Percentiles rank a stretch among this genome's conserved stretches.
These are phyloP conservation scores for Aureobasidium sp. DNA, from an alignment of 2,329 filamentous ascomycete species.

Conservation along the genomic window DNA sequence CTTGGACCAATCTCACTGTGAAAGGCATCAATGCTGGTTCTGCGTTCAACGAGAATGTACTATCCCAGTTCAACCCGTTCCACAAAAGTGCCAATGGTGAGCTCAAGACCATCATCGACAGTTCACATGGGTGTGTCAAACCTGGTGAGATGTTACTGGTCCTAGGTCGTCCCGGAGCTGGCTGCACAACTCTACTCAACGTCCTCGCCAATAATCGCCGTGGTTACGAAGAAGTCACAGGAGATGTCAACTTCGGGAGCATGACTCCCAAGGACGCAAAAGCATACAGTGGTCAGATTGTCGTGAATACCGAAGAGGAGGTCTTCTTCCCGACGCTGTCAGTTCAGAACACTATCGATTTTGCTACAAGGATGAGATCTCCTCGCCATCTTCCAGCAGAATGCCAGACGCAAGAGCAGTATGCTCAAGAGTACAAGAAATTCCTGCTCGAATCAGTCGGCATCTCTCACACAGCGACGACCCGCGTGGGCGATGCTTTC, in stretches of 20 bases:
- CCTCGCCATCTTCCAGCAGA: constrained; percentile 72
- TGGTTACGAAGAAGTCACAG: constrained; percentile 58
- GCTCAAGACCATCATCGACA: background rate
- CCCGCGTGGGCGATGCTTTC: constrained; percentile 76
- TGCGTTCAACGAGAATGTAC: background rate
- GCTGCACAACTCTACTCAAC: constrained; percentile 72
- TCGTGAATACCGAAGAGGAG: constrained; percentile 84
- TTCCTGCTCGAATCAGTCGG: constrained; percentile 86
- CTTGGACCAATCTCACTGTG: background rate
- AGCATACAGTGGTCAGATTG: constrained; percentile 70
- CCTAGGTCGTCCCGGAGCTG: constrained; percentile 64
- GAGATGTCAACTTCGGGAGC: constrained; percentile 56
- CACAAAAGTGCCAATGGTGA: background rate
- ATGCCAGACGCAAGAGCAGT: constrained; percentile 38
- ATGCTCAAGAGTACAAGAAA: constrained; percentile 70
- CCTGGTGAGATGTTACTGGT: constrained; percentile 67
- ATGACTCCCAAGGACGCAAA: constrained; percentile 30
- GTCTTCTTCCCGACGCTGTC: constrained; percentile 79
- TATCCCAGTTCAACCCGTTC: background rate
- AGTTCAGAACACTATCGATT: constrained; percentile 78
- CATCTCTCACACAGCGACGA: constrained; percentile 80
- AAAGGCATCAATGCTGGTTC: background rate
- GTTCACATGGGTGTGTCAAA: constrained; percentile 36
- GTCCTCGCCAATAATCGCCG: constrained; percentile 63
- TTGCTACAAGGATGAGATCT: constrained; percentile 77